Base-by-base conservation (phyloP, 352 stramenopile genomes). In the Paralagenidium karlingii region DNA sequence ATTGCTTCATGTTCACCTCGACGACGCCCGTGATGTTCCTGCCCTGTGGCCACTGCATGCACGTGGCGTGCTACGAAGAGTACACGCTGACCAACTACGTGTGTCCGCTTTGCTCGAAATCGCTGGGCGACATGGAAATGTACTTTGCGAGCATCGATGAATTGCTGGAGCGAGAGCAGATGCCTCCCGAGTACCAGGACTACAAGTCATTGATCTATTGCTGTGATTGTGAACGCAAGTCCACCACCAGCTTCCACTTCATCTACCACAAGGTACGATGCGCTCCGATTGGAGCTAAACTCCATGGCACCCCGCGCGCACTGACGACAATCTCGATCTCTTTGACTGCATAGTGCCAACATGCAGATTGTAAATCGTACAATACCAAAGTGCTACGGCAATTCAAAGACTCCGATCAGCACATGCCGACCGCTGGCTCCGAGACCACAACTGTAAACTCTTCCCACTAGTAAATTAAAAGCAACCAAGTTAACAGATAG, bases 11-110 rank as follows among this genome's bases (percentile, higher is more conserved):
- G 70, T 98, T 98, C 56, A 94, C 94, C 19, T 96, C 86, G 4
- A 98, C 89, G 26, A 91, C 95, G 33, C 87, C 89, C 8, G 77
- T 98, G 26, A 91, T 94, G 70, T 93, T 94, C 47, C 66, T 97
- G 9, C 83, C 86, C 24, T 98, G 92, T 40, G 92, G 92, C 8
- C 92, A 98, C 53, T 96, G 95, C 41, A 97, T 98, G 92, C 92
- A 98, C 59, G 63, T 97, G 16, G 82, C 77, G 21, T 98, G 92
- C 65, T 98, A 96, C 49, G 81, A 90, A 47, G 70, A 93, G 53
- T 97, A 97, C 50, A 90, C 88, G n/a, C 57, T 87, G 47, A 68
- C 76, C 25, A 90, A 95, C 47, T 97, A 97, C 49, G 96, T 94
- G 21, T 98, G 92, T 45, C 89, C 92, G 8, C 56, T 97, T 1